Evolutionary conservation across 2,329 filamentous ascomycete genomes (phyloP).

Genomic region (Neurospora crassa): DNA sequence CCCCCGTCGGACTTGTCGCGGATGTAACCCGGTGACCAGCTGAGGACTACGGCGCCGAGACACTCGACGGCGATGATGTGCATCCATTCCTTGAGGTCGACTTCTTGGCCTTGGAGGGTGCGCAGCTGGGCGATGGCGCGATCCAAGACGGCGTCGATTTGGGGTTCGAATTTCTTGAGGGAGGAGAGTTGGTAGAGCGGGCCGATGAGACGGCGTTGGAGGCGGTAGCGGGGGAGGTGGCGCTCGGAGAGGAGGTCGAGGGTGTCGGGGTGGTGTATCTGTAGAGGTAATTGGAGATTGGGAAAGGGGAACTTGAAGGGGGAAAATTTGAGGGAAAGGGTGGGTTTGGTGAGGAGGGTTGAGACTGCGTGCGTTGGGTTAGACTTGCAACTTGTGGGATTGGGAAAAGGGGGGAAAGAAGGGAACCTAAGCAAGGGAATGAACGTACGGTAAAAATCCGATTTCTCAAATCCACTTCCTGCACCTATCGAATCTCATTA

Average conservation of each 20-base stretch:
- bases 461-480: slow-evolving; percentile 39
- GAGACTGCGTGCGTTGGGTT: slow-evolving; percentile 26
- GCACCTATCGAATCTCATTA: slow-evolving; percentile 24
- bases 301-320: slow-evolving; percentile 11
- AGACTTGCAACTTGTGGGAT: neutral
- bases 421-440: neutral
- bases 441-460: slow-evolving; percentile 40
- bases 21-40: slow-evolving; percentile 40
- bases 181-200: slow-evolving; percentile 35
- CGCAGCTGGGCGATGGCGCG: slow-evolving; percentile 26
- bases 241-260: slow-evolving; percentile 43
- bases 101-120: slow-evolving; percentile 26
- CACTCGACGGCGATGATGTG: slow-evolving; percentile 45
- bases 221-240: slow-evolving; percentile 35
- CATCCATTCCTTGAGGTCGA: slow-evolving; percentile 47
- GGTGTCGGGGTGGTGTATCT: slow-evolving; percentile 33
- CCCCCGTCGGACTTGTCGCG: slow-evolving; percentile 32
- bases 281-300: slow-evolving; percentile 15
- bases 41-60: slow-evolving; percentile 38
- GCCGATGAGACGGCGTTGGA: slow-evolving; percentile 40
- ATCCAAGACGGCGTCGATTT: slow-evolving; percentile 31
- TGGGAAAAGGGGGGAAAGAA: neutral
- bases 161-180: slow-evolving; percentile 30
- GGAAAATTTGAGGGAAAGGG: slow-evolving; percentile 25
- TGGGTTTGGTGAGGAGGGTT: slow-evolving; percentile 34